phyloP scores from a whole-genome alignment of 345 rosid genomes.

The Brassica cretica region DNA sequence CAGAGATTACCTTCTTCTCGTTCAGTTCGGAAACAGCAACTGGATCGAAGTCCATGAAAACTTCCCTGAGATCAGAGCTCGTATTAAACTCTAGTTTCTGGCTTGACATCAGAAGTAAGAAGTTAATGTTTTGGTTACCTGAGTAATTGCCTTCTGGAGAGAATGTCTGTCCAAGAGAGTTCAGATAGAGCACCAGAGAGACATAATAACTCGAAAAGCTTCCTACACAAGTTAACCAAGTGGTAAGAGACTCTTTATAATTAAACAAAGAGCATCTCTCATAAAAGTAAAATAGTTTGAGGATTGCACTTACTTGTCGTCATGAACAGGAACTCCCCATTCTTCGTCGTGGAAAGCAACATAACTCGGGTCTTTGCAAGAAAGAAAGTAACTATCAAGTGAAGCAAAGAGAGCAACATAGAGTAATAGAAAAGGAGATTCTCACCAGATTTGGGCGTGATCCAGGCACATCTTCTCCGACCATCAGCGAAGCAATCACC shows the following conservation, averaged over 20 bases:
- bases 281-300: neutral
- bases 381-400: neutral
- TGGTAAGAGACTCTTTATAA: constrained; percentile 19
- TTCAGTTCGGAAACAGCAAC: constrained; percentile 57
- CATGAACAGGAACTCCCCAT: constrained; percentile 85
- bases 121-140: constrained; percentile 46
- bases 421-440: constrained; percentile 4
- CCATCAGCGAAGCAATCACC: constrained; percentile 46
- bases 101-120: constrained; percentile 1
- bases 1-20: constrained; percentile 60
- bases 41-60: constrained; percentile 74
- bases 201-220: constrained; percentile 75
- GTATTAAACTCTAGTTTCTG: neutral
- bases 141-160: constrained; percentile 65
- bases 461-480: constrained; percentile 76
- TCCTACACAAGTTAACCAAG: constrained; percentile 49
- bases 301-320: constrained; percentile 63
- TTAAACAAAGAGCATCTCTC: neutral
- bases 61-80: constrained; percentile 49
- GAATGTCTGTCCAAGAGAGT: constrained; percentile 80
- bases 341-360: constrained; percentile 87
- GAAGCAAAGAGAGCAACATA: neutral
- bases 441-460: constrained; percentile 73
- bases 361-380: constrained; percentile 52
- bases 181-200: constrained; percentile 89